Evolutionary conservation across 169 alveolate species (phyloP).

Genomic region (Plasmodium gonderi): DNA sequence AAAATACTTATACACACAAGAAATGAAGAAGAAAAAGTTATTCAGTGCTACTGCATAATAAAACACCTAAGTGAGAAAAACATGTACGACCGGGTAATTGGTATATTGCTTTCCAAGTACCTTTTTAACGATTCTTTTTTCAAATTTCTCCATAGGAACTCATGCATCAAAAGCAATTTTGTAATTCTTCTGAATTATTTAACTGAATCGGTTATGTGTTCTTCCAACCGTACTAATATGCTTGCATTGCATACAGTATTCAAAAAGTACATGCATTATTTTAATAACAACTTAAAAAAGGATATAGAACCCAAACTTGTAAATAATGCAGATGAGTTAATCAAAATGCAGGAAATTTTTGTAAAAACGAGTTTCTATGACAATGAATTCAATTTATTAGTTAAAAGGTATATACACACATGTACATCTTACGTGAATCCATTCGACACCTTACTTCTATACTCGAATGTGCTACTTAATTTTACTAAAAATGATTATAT

Average conservation of each 20-base stretch:
- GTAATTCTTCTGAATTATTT: slow-evolving; percentile 10
- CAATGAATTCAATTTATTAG: neutral
- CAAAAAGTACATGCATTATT: neutral
- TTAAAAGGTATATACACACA: slow-evolving; percentile 33
- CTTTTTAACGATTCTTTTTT: slow-evolving; percentile 9
- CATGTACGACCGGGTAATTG: neutral
- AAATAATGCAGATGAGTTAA: slow-evolving; percentile 1
- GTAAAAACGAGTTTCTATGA: slow-evolving; percentile 4
- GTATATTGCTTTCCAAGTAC: slow-evolving; percentile 1
- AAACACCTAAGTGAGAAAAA: slow-evolving; percentile 24
- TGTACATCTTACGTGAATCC: slow-evolving; percentile 4
- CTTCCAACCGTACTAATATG: neutral
- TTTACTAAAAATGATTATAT: slow-evolving; percentile 8
- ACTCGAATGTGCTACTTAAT: slow-evolving; percentile 15
- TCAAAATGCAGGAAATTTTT: slow-evolving; percentile 7
- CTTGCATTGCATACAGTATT: neutral
- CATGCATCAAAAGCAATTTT: neutral
- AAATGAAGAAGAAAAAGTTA: slow-evolving; percentile 15
- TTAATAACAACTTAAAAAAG: neutral
- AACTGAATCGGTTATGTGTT: neutral
- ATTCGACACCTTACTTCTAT: neutral
- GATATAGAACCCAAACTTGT: neutral
- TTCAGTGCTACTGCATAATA: slow-evolving; percentile 28
- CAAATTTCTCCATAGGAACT: slow-evolving; percentile 6
- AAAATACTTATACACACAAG: slow-evolving; percentile 6